Evolutionary conservation across 805 yeast species (phyloP).

Genomic region (Ogataea siamensis): DNA sequence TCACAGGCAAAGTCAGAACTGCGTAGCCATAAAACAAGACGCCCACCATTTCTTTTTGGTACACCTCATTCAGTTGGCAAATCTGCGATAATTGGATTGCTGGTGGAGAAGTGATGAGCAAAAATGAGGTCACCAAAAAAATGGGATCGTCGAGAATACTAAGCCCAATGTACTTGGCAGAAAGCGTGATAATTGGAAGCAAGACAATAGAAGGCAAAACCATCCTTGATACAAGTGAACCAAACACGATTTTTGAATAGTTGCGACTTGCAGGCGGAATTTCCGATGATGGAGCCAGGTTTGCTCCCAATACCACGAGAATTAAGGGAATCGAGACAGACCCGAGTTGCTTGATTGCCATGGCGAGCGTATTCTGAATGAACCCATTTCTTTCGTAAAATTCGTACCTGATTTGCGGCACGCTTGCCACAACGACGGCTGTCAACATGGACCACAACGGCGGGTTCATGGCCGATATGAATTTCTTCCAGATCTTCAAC

Average conservation of each 20-base stretch:
- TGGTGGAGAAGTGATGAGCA: constrained; percentile 76
- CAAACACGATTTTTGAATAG: constrained; percentile 61
- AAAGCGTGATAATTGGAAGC: constrained; percentile 62
- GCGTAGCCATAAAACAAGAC: constrained; percentile 83
- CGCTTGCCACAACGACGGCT: constrained; percentile 66
- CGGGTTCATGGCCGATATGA: constrained; percentile 59
- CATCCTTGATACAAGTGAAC: constrained; percentile 75
- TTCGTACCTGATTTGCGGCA: constrained; percentile 53
- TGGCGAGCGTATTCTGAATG: constrained; percentile 61
- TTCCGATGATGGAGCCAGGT: constrained; percentile 65
- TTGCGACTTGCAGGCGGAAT: constrained; percentile 64
- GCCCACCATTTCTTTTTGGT: constrained; percentile 80
- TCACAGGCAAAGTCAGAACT: constrained; percentile 69
- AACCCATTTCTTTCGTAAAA: constrained; percentile 62
- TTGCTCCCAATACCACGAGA: constrained; percentile 75
- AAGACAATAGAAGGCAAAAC: constrained; percentile 67
- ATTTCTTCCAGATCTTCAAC: constrained; percentile 9
- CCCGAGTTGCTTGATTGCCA: constrained; percentile 64
- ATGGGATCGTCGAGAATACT: constrained; percentile 81
- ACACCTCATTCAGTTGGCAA: constrained; percentile 71
- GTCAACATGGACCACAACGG: constrained; percentile 76
- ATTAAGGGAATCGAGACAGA: constrained; percentile 76
- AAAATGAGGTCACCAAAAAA: constrained; percentile 70
- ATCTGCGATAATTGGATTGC: constrained; percentile 82
- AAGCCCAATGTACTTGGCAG: constrained; percentile 61